Evolutionary conservation across 352 stramenopile species (phyloP).

Genomic region (Globisporangium iwayamae): DNA sequence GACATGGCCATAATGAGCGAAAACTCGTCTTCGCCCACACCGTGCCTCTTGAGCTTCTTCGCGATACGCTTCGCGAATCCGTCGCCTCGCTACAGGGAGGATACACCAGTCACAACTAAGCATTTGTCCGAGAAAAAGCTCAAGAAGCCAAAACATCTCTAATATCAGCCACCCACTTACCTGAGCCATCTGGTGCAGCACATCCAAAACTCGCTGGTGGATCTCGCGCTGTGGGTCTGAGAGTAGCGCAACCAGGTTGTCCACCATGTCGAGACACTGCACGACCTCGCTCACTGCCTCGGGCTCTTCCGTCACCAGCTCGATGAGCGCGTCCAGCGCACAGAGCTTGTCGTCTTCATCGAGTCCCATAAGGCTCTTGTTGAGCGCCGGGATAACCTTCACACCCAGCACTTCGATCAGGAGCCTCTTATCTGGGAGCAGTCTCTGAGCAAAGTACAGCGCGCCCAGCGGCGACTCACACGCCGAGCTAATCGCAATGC

Average conservation of each 20-base stretch:
- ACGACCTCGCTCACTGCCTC: conserved; percentile 32
- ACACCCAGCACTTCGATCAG: conserved; percentile 55
- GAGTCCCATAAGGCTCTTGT: conserved; percentile 30
- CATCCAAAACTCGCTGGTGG: conserved; percentile 18
- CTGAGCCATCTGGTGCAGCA: conserved; percentile 27
- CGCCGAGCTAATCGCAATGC: conserved; percentile 57
- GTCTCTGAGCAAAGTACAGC: conserved; percentile 33
- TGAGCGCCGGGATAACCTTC: conserved; percentile 42
- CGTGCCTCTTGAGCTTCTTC: conserved; percentile 30
- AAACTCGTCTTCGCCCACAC: conserved; percentile 17
- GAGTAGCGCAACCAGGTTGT: conserved; percentile 37
- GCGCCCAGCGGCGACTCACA: conserved; percentile 53
- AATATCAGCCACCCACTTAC: neutral
- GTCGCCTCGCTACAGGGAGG: conserved; percentile 11
- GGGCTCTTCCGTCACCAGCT: conserved; percentile 24
- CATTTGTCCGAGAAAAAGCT: neutral
- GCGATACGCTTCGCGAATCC: conserved; percentile 28
- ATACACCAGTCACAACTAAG: neutral
- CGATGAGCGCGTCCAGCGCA: conserved; percentile 34
- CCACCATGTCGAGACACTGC: conserved; percentile 51
- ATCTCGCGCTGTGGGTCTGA: conserved; percentile 20
- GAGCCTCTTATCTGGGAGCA: conserved; percentile 34
- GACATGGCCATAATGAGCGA: conserved; percentile 15
- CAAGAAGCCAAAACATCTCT: neutral
- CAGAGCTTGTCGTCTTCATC: conserved; percentile 46